Evolutionary conservation across 495 filamentous ascomycete genomes (phyloP).

Genomic region (Cercophora samala): DNA sequence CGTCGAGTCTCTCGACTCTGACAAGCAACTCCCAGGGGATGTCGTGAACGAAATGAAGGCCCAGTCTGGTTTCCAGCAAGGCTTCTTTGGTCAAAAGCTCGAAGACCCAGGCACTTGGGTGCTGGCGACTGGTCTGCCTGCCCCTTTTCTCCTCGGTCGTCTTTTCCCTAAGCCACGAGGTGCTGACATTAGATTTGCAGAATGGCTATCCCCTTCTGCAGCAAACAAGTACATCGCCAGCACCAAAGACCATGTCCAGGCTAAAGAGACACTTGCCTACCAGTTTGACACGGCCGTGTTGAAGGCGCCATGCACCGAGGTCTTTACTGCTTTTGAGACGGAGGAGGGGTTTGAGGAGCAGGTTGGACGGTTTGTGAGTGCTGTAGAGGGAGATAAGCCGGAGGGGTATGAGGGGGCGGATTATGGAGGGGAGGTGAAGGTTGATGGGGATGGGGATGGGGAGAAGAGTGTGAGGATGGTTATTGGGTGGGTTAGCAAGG

Average conservation of each 20-base stretch:
- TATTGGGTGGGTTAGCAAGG: conserved; percentile 16
- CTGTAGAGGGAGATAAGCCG: conserved; percentile 7
- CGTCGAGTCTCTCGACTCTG: not conserved
- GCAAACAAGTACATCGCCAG: not conserved
- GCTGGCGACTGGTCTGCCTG: conserved; percentile 15
- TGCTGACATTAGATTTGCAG: not conserved
- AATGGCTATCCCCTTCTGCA: conserved; percentile 17
- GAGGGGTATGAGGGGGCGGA: conserved; percentile 16
- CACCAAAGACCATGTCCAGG: not conserved
- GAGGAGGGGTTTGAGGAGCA: conserved; percentile 23
- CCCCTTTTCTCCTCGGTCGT: not conserved
- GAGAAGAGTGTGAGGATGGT: conserved; percentile 14
- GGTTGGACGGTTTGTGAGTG: conserved; percentile 11
- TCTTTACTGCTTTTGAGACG: conserved; percentile 21
- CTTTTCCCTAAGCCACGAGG: not conserved
- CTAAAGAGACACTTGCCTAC: conserved; percentile 6
- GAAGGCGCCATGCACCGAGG: conserved; percentile 23
- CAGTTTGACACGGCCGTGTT: not conserved
- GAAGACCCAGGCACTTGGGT: conserved; percentile 19
- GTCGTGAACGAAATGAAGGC: conserved; percentile 13
- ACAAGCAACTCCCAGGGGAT: not conserved
- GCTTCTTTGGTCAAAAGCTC: conserved; percentile 21
- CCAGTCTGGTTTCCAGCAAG: conserved; percentile 10
- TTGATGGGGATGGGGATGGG: not conserved
- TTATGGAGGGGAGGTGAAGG: not conserved